Conservation (phyloP, 106 monocot genomes). For the Xerophyta viscosa region DNA sequence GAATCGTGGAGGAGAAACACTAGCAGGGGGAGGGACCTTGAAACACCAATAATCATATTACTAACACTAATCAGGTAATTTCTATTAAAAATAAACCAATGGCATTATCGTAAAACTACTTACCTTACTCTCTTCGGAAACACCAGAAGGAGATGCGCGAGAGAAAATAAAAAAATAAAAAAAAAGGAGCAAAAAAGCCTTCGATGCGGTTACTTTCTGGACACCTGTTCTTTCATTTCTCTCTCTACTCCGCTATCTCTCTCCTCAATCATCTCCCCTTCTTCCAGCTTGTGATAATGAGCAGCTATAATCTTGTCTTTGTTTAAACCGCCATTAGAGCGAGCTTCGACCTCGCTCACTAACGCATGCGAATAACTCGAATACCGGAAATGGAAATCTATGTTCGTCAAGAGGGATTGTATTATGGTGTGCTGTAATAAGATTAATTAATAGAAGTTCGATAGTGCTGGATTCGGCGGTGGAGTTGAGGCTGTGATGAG, state of each 20-base stretch:
- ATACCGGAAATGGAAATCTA: too few species aligned
- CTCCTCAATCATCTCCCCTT: background rate
- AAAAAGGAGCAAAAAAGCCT: too few species aligned
- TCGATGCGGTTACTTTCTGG: background rate
- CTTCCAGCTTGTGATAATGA: background rate
- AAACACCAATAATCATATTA: too few species aligned
- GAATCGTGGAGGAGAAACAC: too few species aligned
- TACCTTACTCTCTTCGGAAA: background rate
- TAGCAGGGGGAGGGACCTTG: too few species aligned
- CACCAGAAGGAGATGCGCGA: background rate
- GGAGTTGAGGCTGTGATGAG: constrained; percentile 22
- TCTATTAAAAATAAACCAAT: too few species aligned
- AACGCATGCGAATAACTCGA: too few species aligned
- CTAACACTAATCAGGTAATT: too few species aligned
- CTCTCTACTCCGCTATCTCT: background rate
- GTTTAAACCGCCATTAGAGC: too few species aligned
- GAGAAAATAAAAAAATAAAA: background rate
- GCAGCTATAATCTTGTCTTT: background rate
- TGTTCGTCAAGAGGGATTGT: too few species aligned
- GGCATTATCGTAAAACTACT: background rate
- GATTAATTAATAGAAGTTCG: background rate
- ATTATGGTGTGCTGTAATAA: background rate
- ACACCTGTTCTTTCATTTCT: constrained; percentile 10
- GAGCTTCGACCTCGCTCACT: too few species aligned
- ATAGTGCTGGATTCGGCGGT: background rate